Percentiles rank a stretch among this genome's conserved stretches.
Conservation (phyloP, 495 filamentous ascomycete genomes). For the Aspergillus sclerotiicarbonarius region DNA sequence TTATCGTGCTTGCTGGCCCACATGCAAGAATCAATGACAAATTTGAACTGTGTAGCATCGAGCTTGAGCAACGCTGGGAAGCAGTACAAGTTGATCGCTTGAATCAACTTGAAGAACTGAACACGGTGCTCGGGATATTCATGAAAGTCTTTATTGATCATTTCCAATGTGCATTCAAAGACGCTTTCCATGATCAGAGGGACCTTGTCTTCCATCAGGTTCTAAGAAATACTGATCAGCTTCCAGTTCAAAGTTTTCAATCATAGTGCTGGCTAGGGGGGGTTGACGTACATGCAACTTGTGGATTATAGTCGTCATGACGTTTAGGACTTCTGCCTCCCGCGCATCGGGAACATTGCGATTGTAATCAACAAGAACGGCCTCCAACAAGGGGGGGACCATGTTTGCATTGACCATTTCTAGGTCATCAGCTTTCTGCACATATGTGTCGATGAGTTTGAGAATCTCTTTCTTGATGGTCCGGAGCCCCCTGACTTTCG, state of each 20-base stretch:
- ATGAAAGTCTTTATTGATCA: constrained; percentile 99
- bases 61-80: constrained; percentile 93
- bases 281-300: constrained; percentile 81
- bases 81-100: constrained; percentile 94
- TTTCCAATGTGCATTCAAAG: constrained; percentile 96
- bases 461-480: constrained; percentile 99
- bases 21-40: constrained; percentile 98
- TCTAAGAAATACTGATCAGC: constrained; percentile 48
- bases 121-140: constrained; percentile 98
- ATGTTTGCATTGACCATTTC: constrained; percentile 91
- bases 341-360: constrained; percentile 94
- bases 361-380: constrained; percentile 93
- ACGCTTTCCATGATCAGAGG: constrained; percentile 97
- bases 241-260: neutral
- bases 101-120: constrained; percentile 94
- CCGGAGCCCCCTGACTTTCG: constrained; percentile 86
- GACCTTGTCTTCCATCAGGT: constrained; percentile 96
- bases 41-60: constrained; percentile 94
- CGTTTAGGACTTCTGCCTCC: constrained; percentile 94
- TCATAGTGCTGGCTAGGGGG: neutral
- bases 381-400: constrained; percentile 94
- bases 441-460: constrained; percentile 95
- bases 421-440: constrained; percentile 94
- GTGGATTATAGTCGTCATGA: constrained; percentile 95
- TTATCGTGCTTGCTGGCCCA: constrained; percentile 99